Evolutionary conservation across 139 green algal genomes (phyloP), one percentile per base, ranked within the genome.

Genomic region (Nannochloris sp.): DNA sequence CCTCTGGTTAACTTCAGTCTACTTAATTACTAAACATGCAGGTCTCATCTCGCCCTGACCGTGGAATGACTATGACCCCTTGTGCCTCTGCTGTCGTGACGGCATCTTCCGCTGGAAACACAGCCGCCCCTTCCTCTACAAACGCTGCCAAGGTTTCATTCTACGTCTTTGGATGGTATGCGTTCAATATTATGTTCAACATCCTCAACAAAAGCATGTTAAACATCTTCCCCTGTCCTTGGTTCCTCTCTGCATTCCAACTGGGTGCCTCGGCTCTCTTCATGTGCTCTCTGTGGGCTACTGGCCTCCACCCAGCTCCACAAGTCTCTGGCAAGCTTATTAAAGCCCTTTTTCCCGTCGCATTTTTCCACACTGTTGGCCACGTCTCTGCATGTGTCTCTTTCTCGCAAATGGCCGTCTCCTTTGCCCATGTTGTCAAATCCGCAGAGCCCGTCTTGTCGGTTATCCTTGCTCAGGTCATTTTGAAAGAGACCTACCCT

Each of bases 171-270:
- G 14, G 23, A 56, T 90, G 87, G 87, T 95, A 95, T 53, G 87
- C 75, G 0, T 94, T 94, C 71, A 95, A 95, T 77, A 94, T 95
- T 46, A 72, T 86, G 14, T 95, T 95, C 85, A 95, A 95, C 83
- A 87, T 95, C 38, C 39, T 91, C 4, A 95, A 95, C 80, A 95
- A 95, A 83, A 84, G 68, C 54, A 60, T 84, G 2, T 80, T 95
- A 25, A 95, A 94, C 68, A 64, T 81, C 6, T 95, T 95, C 60
- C 84, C 88, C 6, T 87, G 79, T 29, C 89, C 89, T 12, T 95
- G 85, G 83, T 88, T 95, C 67, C 86, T 95, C 53, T 81, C 84
- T 8, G 82, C 88, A 1, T 74, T 88, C 80, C 89, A 95, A 60
- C 81, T 95, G 8, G 69, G 85, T 89, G 81, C 86, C 24, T 83